Conservation (phyloP, 2,329 filamentous ascomycete species). For the Laburnicola sp. region DNA sequence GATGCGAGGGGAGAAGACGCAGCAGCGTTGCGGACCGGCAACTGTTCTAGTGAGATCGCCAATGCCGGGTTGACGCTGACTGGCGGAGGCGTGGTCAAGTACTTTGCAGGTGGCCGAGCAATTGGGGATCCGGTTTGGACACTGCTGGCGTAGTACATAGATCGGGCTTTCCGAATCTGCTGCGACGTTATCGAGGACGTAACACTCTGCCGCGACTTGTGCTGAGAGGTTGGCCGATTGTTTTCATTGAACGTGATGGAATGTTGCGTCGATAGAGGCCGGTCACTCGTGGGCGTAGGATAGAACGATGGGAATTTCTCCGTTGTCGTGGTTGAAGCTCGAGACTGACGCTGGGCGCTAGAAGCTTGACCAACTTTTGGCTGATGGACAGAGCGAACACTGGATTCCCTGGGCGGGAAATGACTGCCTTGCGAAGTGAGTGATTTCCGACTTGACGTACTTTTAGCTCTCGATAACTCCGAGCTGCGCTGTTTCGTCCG, state of each 20-base stretch:
- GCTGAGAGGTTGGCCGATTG: constrained; percentile 31
- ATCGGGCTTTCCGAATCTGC: constrained; percentile 43
- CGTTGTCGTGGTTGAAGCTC: constrained; percentile 13
- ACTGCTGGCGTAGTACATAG: constrained; percentile 46
- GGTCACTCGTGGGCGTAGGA: constrained; percentile 17
- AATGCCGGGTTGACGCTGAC: constrained; percentile 9
- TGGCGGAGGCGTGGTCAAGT: constrained; percentile 32
- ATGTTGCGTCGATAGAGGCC: constrained; percentile 25
- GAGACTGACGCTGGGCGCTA: constrained; percentile 16
- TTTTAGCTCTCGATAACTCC: constrained; percentile 35
- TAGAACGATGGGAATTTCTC: constrained; percentile 30
- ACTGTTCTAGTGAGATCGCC: not conserved
- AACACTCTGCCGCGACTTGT: constrained; percentile 26
- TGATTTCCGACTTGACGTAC: constrained; percentile 40
- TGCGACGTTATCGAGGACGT: constrained; percentile 36
- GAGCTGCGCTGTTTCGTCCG: constrained; percentile 19
- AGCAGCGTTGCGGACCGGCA: constrained; percentile 2
- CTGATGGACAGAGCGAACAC: constrained; percentile 28
- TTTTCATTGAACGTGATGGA: constrained; percentile 30
- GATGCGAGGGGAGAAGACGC: constrained; percentile 26
- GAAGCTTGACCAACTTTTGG: constrained; percentile 16
- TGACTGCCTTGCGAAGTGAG: constrained; percentile 41
- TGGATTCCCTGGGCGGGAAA: constrained; percentile 41
- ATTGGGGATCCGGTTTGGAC: constrained; percentile 44
- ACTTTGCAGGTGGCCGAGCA: constrained; percentile 37